A percentile compares a stretch with the other conserved stretches of the same genome.
Evolutionary conservation across 1,284 basidiomycete genomes (phyloP).

Genomic region (Austropuccinia psidii): DNA sequence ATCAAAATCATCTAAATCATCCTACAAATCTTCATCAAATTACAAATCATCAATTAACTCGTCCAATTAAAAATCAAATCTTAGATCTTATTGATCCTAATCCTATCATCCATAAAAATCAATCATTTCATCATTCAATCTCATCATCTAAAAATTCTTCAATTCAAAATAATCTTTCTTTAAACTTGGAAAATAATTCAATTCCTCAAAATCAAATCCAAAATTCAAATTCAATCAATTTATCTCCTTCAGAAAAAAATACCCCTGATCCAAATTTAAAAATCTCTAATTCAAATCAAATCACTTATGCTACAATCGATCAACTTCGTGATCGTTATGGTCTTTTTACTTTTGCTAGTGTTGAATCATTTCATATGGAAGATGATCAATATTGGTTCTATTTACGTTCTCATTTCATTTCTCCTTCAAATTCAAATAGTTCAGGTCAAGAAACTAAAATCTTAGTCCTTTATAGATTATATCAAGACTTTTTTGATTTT

Average conservation of each 20-base stretch:
- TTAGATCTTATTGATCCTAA: neutral
- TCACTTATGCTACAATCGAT: conserved; percentile 37
- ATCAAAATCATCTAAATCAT: conserved; percentile 48
- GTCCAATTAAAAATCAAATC: conserved; percentile 41
- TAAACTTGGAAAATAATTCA: neutral
- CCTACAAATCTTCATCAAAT: conserved; percentile 45
- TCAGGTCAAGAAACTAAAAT: conserved; percentile 62
- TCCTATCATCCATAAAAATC: neutral
- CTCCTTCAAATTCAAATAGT: conserved; percentile 49
- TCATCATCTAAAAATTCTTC: neutral
- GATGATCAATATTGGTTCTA: conserved; percentile 95
- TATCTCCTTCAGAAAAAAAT: too few relatives aligned
- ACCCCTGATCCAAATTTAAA: conserved; percentile 40
- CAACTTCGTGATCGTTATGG: conserved; percentile 27
- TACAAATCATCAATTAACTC: conserved; percentile 46
- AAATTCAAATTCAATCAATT: too few relatives aligned
- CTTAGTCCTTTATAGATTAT: conserved; percentile 86
- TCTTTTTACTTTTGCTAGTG: conserved; percentile 55
- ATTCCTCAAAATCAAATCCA: too few relatives aligned
- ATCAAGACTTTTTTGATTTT: conserved; percentile 98
- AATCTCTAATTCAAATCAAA: conserved; percentile 42
- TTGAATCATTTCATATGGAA: conserved; percentile 93
- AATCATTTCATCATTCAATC: conserved; percentile 1
- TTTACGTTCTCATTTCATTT: conserved; percentile 77
- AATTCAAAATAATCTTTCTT: neutral